Conservation (phyloP, 176 grass and related monocot species). For the Oryza nivara region DNA sequence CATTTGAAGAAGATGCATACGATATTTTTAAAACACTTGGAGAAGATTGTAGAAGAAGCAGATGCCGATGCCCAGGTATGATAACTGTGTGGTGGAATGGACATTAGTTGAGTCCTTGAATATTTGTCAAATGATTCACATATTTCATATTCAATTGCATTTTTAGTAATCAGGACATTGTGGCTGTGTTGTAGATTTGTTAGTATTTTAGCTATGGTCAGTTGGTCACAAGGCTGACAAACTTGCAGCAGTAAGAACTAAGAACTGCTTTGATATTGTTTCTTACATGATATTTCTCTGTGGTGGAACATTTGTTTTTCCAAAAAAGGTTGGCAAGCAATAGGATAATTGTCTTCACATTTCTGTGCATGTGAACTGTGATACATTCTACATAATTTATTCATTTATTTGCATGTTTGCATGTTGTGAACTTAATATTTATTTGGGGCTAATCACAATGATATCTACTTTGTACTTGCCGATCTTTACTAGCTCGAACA, state of each 20-base stretch:
- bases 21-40: conserved; percentile 54
- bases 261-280: neutral
- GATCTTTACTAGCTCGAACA: neutral
- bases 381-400: neutral
- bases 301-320: neutral
- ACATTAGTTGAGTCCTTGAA: neutral
- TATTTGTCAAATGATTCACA: conserved; percentile 19
- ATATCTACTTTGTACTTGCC: conserved; percentile 22
- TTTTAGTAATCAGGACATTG: conserved; percentile 20
- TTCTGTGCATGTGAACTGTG: conserved; percentile 20
- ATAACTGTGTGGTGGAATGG: neutral
- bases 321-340: neutral
- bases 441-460: conserved; percentile 1
- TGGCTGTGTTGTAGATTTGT: neutral
- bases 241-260: neutral
- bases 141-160: conserved; percentile 19
- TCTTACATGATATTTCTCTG: conserved; percentile 15
- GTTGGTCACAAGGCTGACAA: neutral
- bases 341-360: conserved; percentile 7
- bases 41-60: conserved; percentile 47
- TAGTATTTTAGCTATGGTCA: conserved; percentile 4
- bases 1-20: conserved; percentile 67
- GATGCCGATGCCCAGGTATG: conserved; percentile 61
- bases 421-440: conserved; percentile 1
- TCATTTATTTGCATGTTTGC: neutral